Base-by-base conservation (phyloP, 345 rosid species). In the Melastoma malabathricum region DNA sequence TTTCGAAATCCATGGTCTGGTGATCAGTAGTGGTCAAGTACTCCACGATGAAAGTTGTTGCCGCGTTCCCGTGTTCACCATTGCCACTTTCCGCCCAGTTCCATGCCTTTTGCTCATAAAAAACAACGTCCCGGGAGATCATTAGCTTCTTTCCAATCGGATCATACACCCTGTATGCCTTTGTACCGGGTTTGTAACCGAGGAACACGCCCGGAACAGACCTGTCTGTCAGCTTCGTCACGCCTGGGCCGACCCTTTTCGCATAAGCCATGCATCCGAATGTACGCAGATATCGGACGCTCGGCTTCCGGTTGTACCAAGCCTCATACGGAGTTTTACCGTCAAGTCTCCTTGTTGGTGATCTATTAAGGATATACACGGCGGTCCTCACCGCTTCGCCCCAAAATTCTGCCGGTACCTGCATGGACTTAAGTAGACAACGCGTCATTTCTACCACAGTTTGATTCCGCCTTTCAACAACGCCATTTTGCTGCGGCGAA, bases 401-500 rank as follows among this genome's bases (percentile, higher is more conserved):
- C 63, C 41, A 50, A 41, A 65, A 65, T 8, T 14, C 4, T 0
- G 29, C 29, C 0, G 64, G 60, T 0, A 59, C 6, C 3, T 22
- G 41, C 3, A 47, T 56, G 15, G 54, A 47, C 18, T 59, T 59
- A 0, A 15, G 39, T 0, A 65, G 19, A 5, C 52, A 56, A 47
- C 48, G 0, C 2, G 44, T 52, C 1, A 55, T 44, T 6, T 65
- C 51, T 0, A 65, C 15, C 0, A 65, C 27, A 16, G 53, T 59
- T 0, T 18, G 13, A 12, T 64, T 58, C 4, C 54, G 59, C 10
- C 59, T 3, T 18, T 64, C 55, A 0, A 53, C 60, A 0, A 18
- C 6, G n/a, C 64, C 56, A 48, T 65, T 65, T 47, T 65, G 45
- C 54, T 65, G 60, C 1, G 53, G 60, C 1, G 64, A 59, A 5